Conservation (phyloP, 208 protist species). For the Leishmania major region DNA sequence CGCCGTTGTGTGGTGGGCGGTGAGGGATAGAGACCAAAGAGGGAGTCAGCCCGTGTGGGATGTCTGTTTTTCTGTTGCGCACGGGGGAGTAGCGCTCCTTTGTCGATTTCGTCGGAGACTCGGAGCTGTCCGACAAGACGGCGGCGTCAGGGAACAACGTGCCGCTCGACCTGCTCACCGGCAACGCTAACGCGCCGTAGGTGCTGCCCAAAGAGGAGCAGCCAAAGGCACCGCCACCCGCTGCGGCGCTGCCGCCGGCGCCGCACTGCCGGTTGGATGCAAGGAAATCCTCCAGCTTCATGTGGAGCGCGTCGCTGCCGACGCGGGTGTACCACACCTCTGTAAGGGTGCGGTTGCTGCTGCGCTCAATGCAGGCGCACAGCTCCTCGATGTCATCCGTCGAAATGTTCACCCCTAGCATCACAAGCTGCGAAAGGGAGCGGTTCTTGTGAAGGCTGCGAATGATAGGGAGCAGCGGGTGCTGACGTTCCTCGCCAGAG, state of each 20-base stretch:
- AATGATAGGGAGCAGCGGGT: constrained; percentile 67
- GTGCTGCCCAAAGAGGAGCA: constrained; percentile 26
- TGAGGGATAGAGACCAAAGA: background rate
- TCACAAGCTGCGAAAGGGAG: constrained; percentile 46
- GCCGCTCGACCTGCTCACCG: constrained; percentile 5
- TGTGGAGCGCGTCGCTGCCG: constrained; percentile 51
- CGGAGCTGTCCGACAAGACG: constrained; percentile 12
- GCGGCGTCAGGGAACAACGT: constrained; percentile 23
- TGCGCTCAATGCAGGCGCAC: constrained; percentile 64
- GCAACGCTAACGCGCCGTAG: background rate
- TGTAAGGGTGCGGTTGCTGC: constrained; percentile 48
- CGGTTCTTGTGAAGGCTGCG: constrained; percentile 55
- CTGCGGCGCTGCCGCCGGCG: constrained; percentile 4
- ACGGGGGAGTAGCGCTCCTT: background rate
- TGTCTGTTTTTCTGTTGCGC: constrained; percentile 12
- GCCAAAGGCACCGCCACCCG: constrained; percentile 4
- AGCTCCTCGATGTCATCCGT: constrained; percentile 73
- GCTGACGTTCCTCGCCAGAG: constrained; percentile 38
- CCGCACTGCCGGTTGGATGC: constrained; percentile 39
- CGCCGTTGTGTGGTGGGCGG: constrained; percentile 5
- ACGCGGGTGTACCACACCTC: constrained; percentile 54
- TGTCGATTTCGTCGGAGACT: constrained; percentile 7
- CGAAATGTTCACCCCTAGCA: constrained; percentile 60
- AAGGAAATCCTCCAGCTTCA: constrained; percentile 72
- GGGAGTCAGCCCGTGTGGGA: background rate